Percentiles rank a stretch among this genome's conserved stretches.
Evolutionary conservation across 2,329 filamentous ascomycete genomes (phyloP).

Genomic region (Aspergillus piperis): DNA sequence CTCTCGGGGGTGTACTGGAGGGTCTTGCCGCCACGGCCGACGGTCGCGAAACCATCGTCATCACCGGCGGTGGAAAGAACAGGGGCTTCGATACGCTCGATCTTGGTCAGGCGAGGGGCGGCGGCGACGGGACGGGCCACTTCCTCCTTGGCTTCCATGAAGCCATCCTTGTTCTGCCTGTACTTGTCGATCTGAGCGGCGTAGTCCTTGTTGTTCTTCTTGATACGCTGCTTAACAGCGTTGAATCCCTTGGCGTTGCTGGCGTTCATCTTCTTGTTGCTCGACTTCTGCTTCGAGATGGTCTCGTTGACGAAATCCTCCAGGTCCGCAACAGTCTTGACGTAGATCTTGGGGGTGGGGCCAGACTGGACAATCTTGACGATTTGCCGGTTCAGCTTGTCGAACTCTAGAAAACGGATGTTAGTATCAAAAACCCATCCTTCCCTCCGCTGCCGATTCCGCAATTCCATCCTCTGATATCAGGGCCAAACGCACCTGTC

Average conservation of each 20-base stretch:
- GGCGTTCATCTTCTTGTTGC: slow-evolving; percentile 98
- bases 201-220: slow-evolving; percentile 98
- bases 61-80: slow-evolving; percentile 56
- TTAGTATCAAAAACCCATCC: slow-evolving; percentile 14
- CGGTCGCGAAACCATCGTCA: slow-evolving; percentile 84
- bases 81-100: slow-evolving; percentile 47
- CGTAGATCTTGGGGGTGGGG: slow-evolving; percentile 84
- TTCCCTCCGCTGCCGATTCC: background rate
- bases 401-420: slow-evolving; percentile 67
- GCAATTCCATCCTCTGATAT: background rate
- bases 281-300: slow-evolving; percentile 91
- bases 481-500: slow-evolving; percentile 62
- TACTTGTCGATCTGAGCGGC: slow-evolving; percentile 84
- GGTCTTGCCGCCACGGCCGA: slow-evolving; percentile 85
- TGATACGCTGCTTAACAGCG: slow-evolving; percentile 95
- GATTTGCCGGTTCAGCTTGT: slow-evolving; percentile 88
- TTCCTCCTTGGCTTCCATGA: slow-evolving; percentile 82
- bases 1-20: slow-evolving; percentile 94
- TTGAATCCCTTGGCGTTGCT: slow-evolving; percentile 92
- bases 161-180: slow-evolving; percentile 79
- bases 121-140: slow-evolving; percentile 57
- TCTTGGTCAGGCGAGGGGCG: slow-evolving; percentile 53
- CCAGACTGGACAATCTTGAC: slow-evolving; percentile 74
- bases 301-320: slow-evolving; percentile 95
- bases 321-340: slow-evolving; percentile 88